These are phyloP conservation scores for Cruciata laevipes DNA, from an alignment of 257 asterid genomes.

Conservation along the genomic window DNA sequence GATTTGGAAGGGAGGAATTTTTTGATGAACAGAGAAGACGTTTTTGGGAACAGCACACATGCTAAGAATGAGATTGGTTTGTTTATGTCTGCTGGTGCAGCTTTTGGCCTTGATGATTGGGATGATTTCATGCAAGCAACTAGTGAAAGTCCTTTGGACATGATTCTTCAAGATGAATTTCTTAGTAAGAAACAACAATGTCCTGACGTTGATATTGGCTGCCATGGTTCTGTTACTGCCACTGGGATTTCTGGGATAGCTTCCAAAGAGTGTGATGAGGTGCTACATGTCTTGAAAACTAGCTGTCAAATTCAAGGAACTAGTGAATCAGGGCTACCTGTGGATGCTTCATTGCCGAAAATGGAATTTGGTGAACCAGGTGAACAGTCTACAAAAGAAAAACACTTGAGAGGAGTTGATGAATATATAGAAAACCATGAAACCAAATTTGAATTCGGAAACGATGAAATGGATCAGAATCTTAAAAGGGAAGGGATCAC, in stretches of 20 bases:
- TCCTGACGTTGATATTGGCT: constrained; percentile 22
- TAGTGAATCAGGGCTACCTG: constrained; percentile 19
- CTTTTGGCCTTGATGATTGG: constrained; percentile 83
- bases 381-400: constrained; percentile 21
- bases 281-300: constrained; percentile 15
- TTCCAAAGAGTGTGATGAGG: constrained; percentile 19
- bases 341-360: constrained; percentile 17
- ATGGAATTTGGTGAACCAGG: constrained; percentile 22
- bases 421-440: constrained; percentile 39
- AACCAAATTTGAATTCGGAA: constrained; percentile 22
- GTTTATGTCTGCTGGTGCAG: constrained; percentile 61
- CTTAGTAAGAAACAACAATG: constrained; percentile 20
- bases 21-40: constrained; percentile 18
- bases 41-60: constrained; percentile 22
- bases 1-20: constrained; percentile 51
- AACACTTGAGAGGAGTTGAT: constrained; percentile 33
- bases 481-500: constrained; percentile 15
- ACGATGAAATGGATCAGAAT: constrained; percentile 31
- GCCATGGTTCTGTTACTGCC: constrained; percentile 19
- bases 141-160: constrained; percentile 26
- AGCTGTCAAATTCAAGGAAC: constrained; percentile 20
- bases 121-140: constrained; percentile 59
- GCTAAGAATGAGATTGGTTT: constrained; percentile 33
- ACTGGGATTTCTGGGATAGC: constrained; percentile 13
- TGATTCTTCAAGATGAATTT: constrained; percentile 29